Base-by-base conservation (phyloP, 176 grass and related monocot genomes). In the Carex myosuroides region DNA sequence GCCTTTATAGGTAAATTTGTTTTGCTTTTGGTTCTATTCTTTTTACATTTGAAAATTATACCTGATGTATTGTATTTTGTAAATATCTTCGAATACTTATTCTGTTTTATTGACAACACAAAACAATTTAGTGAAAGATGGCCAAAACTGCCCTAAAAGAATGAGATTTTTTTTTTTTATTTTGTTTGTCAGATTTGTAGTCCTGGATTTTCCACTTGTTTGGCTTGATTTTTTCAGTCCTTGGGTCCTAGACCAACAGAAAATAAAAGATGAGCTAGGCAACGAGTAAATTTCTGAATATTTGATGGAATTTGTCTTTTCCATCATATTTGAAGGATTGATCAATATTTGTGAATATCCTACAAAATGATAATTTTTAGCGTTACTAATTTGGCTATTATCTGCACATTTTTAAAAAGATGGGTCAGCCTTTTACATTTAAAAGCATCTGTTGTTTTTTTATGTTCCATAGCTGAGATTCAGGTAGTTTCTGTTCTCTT, bases 1-100 rank as follows among this genome's bases (percentile, higher is more conserved):
- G 96, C 52, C 87, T 98, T 83, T 91, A 66, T 65, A 82, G 80
- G 80, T 82, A 82, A 29, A 60, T 11, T 60, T n/a, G 10, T 55
- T 30, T 76, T 55, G 21, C 29, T 74, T 50, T 52, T 73, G 18
- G 42, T 75, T 52, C 20, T 55, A 16, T 16, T 68, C 14, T 68
- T 37, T 68, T 17, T 8, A 14, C 1, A 16, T 67, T 53, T 44
- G 3, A 12, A 71, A 46, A 20, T 21, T 71, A 0, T 12, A 44
- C 18, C 41, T 46, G 26, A 16, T 37, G 64, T 39, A 37, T 68
- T 68, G 65, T 39, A 70, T 10, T n/a, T n/a, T 70, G 65, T 69
- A 70, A 39, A 20, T 72, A 30, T 30, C 11, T 46, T 26, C 46
- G 5, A 54, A 41, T 39, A 53, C 20, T 62, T 62, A 18, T 76